Percentiles rank a stretch among this genome's conserved stretches.
Evolutionary conservation across 2,329 filamentous ascomycete species (phyloP).

Genomic region (Alternaria dauci): DNA sequence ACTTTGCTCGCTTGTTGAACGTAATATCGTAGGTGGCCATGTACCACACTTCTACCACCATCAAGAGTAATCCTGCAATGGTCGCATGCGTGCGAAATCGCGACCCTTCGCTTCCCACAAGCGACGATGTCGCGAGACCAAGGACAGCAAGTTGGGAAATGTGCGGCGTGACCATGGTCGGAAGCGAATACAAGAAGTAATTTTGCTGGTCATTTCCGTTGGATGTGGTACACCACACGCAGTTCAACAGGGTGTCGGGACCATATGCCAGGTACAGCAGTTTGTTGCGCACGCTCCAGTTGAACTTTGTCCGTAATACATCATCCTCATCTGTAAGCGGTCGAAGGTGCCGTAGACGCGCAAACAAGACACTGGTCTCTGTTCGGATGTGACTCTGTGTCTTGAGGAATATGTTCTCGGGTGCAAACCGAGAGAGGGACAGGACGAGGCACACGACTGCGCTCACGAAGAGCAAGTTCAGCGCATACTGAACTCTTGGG

Average conservation of each 20-base stretch:
- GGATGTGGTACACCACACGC: slow-evolving; percentile 76
- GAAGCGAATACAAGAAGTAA: slow-evolving; percentile 83
- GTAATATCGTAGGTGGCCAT: slow-evolving; percentile 71
- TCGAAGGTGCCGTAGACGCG: slow-evolving; percentile 70
- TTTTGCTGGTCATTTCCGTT: slow-evolving; percentile 68
- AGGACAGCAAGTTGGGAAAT: slow-evolving; percentile 77
- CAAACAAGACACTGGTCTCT: slow-evolving; percentile 84
- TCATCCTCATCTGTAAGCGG: slow-evolving; percentile 69
- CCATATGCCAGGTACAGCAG: slow-evolving; percentile 87
- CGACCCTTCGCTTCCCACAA: slow-evolving; percentile 70
- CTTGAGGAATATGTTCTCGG: slow-evolving; percentile 80
- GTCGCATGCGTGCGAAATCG: slow-evolving; percentile 77
- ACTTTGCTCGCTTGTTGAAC: slow-evolving; percentile 68
- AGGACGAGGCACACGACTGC: slow-evolving; percentile 64
- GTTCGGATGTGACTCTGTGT: slow-evolving; percentile 86
- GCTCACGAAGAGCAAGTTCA: slow-evolving; percentile 67
- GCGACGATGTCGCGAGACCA: slow-evolving; percentile 75
- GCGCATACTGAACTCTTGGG: slow-evolving; percentile 61
- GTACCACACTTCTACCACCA: slow-evolving; percentile 71
- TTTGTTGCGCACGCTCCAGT: slow-evolving; percentile 68
- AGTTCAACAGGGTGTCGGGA: slow-evolving; percentile 74
- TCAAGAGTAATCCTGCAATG: slow-evolving; percentile 66
- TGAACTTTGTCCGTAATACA: slow-evolving; percentile 71
- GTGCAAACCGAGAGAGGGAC: slow-evolving; percentile 72
- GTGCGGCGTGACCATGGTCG: slow-evolving; percentile 78